Evolutionary conservation across 371 early-diverging fungal genomes (phyloP), one percentile per base, ranked within the genome.

Genomic region (Saksenaea oblongispora): DNA sequence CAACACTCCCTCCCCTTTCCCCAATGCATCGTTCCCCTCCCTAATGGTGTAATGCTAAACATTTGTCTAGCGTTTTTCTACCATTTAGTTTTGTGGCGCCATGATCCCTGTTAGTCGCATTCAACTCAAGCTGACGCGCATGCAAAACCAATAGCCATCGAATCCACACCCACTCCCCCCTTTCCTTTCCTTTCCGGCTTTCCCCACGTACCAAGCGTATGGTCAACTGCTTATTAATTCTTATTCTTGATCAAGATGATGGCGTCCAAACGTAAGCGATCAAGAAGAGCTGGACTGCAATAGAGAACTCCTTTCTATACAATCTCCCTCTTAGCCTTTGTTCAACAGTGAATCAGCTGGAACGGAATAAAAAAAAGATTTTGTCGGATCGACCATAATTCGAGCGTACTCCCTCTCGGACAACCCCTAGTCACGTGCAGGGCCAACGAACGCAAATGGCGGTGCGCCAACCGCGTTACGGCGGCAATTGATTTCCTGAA

Each of bases 181-280:
- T 41, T 31, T 7, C 31, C 42, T 41, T 41, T 41, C 51, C 51
- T 11, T 22, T 47, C 51, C 51, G 1, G 24, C 22, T 41, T 47
- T n/a, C 22, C 51, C 24, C 22, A 47, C 51, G 51, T 47, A 47
- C 51, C 51, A 47, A 47, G 10, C 51, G 51, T 22, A 18, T 18
- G 22, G 51, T 47, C 51, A 31, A 47, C 51, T 47, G 51, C n/a
- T 22, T 22, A 22, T 47, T 18, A 18, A 47, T 18, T 47, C 51
- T 47, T n/a, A 10, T 47, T 47, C 51, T 47, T 47, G 51, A 47
- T 47, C 51, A 47, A 47, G 51, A 47, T 47, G 51, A 47, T 47
- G 51, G 51, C 24, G 51, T 47, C 51, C 51, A 47, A 47, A 47
- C 51, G 51, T 47, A 47, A 18, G 51, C 51, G 51, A 47, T 47